Evolutionary conservation across 108 stramenopile species (phyloP).

Genomic region (Cyclotella cryptica): DNA sequence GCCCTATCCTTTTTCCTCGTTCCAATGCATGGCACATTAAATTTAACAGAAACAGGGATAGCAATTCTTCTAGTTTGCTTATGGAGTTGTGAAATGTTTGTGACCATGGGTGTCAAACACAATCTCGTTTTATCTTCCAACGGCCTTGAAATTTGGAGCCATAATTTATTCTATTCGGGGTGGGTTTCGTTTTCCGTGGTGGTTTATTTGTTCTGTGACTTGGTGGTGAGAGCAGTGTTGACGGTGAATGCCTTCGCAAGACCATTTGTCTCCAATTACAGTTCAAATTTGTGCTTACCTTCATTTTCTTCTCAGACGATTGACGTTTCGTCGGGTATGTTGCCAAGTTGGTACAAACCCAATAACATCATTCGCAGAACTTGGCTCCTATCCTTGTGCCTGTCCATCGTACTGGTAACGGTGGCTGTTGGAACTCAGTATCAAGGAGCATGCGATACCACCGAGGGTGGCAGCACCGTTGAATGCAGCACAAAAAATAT

Average conservation of each 20-base stretch:
- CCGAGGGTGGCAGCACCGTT: neutral
- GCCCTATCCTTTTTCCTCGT: neutral
- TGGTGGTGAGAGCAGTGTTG: neutral
- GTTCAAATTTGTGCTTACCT: neutral
- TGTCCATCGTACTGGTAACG: neutral
- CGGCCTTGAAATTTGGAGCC: neutral
- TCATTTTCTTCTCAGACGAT: neutral
- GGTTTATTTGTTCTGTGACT: neutral
- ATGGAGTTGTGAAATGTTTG: neutral
- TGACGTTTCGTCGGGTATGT: neutral
- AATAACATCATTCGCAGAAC: conserved; percentile 6
- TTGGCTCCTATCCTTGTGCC: neutral
- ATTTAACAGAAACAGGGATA: neutral
- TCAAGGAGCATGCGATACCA: neutral
- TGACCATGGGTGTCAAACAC: neutral
- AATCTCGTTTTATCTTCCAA: neutral
- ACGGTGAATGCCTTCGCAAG: neutral
- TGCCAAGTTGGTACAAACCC: conserved; percentile 3
- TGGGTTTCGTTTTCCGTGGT: neutral
- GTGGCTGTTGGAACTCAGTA: neutral
- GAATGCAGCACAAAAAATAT: neutral
- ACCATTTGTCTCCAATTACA: too few relatives aligned
- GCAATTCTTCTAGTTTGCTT: neutral
- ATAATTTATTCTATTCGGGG: conserved; percentile 1
- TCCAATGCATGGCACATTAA: neutral